Conservation (phyloP, 148 eudicot genomes). For the Fagopyrum homotropicum region DNA sequence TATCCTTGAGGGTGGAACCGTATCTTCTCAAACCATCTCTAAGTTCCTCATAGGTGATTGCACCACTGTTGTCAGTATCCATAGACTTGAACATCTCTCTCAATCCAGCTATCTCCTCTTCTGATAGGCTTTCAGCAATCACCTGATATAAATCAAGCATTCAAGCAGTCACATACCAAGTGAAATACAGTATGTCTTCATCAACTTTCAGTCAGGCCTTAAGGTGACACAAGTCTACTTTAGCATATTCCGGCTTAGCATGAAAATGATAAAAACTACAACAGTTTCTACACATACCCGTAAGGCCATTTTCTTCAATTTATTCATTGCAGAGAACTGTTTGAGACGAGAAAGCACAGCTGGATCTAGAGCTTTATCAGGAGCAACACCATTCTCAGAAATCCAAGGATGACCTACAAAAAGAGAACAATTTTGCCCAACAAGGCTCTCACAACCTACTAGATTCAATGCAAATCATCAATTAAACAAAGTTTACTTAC, state of each 20-base stretch:
- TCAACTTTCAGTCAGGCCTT: background rate
- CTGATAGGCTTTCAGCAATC: constrained; percentile 97
- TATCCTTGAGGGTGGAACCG: constrained; percentile 94
- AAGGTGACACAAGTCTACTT: background rate
- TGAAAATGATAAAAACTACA: background rate
- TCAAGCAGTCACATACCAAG: background rate
- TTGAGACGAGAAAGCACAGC: constrained; percentile 96
- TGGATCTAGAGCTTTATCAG: constrained; percentile 86
- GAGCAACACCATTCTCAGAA: constrained; percentile 97
- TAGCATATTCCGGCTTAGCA: background rate
- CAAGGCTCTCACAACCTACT: background rate
- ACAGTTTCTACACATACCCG: constrained; percentile 46
- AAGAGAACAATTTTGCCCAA: background rate
- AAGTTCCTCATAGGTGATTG: constrained; percentile 94
- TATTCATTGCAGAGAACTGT: constrained; percentile 95
- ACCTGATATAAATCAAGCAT: constrained; percentile 40
- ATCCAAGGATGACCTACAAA: constrained; percentile 94
- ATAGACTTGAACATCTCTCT: constrained; percentile 90
- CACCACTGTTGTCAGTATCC: constrained; percentile 98
- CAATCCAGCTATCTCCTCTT: constrained; percentile 94
- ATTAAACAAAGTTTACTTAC: constrained; percentile 32
- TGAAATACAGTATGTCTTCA: background rate
- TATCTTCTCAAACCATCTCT: constrained; percentile 91
- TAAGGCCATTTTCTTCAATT: constrained; percentile 94
- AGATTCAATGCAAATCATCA: background rate